Evolutionary conservation across 805 yeast genomes (phyloP), one percentile per base, ranked within the genome.

Genomic region (Cyberlindnera euphorbiae): DNA sequence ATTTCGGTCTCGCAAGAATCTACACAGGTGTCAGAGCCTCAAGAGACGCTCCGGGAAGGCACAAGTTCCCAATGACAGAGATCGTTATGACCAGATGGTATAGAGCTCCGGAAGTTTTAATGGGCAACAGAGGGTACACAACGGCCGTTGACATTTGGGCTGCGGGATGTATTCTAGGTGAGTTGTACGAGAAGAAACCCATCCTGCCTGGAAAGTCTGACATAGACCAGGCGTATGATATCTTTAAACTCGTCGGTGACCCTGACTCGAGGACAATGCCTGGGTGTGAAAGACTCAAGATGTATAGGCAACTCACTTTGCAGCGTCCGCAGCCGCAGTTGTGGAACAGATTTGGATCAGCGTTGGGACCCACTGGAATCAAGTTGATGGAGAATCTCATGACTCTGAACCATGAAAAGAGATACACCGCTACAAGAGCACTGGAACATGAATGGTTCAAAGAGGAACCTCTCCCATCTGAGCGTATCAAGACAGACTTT

Each of bases 61-160:
- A 76, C 1, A 63, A 65, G 0, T 40, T 58, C 52, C 53, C 63
- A 22, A 72, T 76, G 46, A 78, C 85, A 0, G 70, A 74, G n/a
- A 69, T 75, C 36, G 98, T 93, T 3, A 97, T 93, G 26, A 93
- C 98, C 0, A 64, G 98, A 46, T 93, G 98, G 98, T 93, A 94
- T 60, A 69, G 98, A 40, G 95, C 98, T 1, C 98, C 97, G 0
- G 98, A 90, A 58, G 67, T 93, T 14, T 69, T 93, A 12, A 62
- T 93, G 35, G 96, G 96, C 4, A 95, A 88, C 47, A 70, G 82
- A 48, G 67, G 73, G 41, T 90, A 90, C 58, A 88, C 97, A 2
- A 84, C 97, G 0, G 95, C 97, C 0, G 90, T 90, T 10, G 99
- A 93, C 60, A 73, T 93, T 63, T 93, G 99, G 99, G 97, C 97